Base-by-base conservation (phyloP, 2,329 filamentous ascomycete species). In the Diaporthe batatas region DNA sequence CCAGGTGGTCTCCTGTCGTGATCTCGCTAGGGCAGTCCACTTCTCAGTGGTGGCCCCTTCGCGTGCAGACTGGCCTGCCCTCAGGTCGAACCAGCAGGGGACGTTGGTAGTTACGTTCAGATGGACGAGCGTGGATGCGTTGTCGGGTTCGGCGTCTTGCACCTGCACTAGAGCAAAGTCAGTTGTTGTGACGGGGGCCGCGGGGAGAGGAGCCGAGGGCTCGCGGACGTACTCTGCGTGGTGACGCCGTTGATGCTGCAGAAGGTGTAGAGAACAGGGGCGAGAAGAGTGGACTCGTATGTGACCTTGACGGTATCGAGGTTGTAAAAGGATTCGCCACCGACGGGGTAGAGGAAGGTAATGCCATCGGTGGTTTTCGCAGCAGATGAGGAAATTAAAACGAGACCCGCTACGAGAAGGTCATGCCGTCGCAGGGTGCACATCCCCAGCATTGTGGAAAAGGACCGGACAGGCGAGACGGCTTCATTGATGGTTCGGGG, bases 371-470 rank as follows among this genome's bases (percentile, higher is more conserved):
- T n/a, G 68, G n/a, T 70, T 21, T 36, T 59, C 44, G 44, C 55
- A 23, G 68, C n/a, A 42, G 36, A 62, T 18, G 54, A 39, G 54
- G 68, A 23, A 62, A 53, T 39, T 16, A 70, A 32, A 59, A 21
- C 14, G 42, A 70, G 55, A 39, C 21, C 49, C n/a, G 68, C 55
- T 32, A 62, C 4, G 10, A 70, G 55, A 18, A 49, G n/a, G 53
- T 53, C 39, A 44, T 36, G 55, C 39, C 68, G 42, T 11, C 55
- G 68, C 55, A 36, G 51, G 54, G 44, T 70, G 47, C 68, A 34
- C 55, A 70, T 70, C 62, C 68, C 68, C 68, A 70, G 55, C 68
- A 70, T 70, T 21, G 68, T 70, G 68, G 68, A 70, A 70, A 70
- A 39, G 68, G 47, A 57, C 68, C 47, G 39, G 44, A 42, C 6